Evolutionary conservation across 805 yeast genomes (phyloP).

Genomic region (Pichia rugopelliculosa): DNA sequence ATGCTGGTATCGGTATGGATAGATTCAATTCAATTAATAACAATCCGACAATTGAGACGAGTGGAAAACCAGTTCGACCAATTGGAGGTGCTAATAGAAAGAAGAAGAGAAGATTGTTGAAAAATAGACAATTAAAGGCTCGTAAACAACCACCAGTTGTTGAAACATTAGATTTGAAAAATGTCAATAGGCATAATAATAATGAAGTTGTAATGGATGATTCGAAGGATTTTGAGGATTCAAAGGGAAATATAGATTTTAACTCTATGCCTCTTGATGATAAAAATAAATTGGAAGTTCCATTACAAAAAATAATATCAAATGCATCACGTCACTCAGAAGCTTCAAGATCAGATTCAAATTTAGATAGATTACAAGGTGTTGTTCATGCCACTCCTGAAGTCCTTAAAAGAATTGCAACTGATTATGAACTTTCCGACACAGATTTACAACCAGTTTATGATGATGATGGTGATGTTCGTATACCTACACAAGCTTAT

Average conservation of each 20-base stretch:
- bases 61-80: slow-evolving; percentile 48
- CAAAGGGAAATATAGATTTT: not conserved
- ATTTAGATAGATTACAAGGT: slow-evolving; percentile 1
- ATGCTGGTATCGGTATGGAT: slow-evolving; percentile 15
- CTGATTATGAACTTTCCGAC: slow-evolving; percentile 15
- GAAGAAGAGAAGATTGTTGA: slow-evolving; percentile 38
- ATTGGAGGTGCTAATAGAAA: slow-evolving; percentile 68
- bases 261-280: not conserved
- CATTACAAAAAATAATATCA: slow-evolving; percentile 6
- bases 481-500: slow-evolving; percentile 39
- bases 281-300: slow-evolving; percentile 1
- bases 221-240: not conserved
- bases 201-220: not conserved
- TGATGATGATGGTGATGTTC: slow-evolving; percentile 31
- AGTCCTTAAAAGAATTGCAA: slow-evolving; percentile 13
- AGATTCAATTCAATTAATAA: slow-evolving; percentile 3
- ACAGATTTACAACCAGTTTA: slow-evolving; percentile 23
- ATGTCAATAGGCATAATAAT: slow-evolving; percentile 6
- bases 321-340: slow-evolving; percentile 13
- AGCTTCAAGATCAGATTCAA: not conserved
- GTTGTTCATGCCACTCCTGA: slow-evolving; percentile 10
- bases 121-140: slow-evolving; percentile 21
- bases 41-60: slow-evolving; percentile 12
- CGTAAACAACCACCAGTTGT: slow-evolving; percentile 27
- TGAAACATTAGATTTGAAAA: slow-evolving; percentile 13